phyloP scores from a whole-genome alignment of 2,329 filamentous ascomycete species.

The Penicillium sp. region DNA sequence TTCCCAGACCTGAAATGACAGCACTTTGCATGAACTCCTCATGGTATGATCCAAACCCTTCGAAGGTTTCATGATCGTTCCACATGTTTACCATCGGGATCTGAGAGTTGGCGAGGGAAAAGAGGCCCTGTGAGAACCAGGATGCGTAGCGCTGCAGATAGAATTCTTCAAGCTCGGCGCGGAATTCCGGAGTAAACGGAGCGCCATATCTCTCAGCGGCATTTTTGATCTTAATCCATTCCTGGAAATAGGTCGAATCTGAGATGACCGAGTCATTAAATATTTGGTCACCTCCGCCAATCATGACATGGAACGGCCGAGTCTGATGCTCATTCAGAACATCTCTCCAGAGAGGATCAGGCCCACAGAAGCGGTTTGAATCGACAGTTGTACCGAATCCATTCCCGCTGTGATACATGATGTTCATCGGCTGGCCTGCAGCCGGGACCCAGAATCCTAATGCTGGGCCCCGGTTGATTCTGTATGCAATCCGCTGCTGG shows the following conservation, averaged over 20 bases:
- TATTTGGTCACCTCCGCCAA: constrained; percentile 94
- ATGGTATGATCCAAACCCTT: constrained; percentile 91
- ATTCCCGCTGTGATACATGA: constrained; percentile 98
- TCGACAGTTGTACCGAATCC: constrained; percentile 85
- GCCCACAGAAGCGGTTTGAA: constrained; percentile 80
- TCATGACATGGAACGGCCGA: constrained; percentile 95
- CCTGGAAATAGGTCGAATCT: constrained; percentile 74
- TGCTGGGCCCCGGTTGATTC: constrained; percentile 88
- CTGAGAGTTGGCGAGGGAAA: constrained; percentile 87
- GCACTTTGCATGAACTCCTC: constrained; percentile 88
- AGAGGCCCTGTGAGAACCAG: constrained; percentile 97
- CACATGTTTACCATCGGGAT: constrained; percentile 99
- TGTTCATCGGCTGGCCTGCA: constrained; percentile 85
- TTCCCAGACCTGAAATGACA: constrained; percentile 86
- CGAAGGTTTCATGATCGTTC: constrained; percentile 91
- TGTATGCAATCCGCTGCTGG: constrained; percentile 89
- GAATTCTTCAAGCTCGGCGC: constrained; percentile 83
- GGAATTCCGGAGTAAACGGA: constrained; percentile 79
- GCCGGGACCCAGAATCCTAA: constrained; percentile 95
- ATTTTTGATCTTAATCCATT: constrained; percentile 84
- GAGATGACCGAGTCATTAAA: constrained; percentile 87
- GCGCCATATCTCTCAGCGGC: constrained; percentile 77
- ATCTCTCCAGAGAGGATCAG: constrained; percentile 96
- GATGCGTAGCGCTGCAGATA: constrained; percentile 86
- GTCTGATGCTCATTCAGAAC: constrained; percentile 91